Evolutionary conservation across 1,139 yeast species (phyloP).

Genomic region (Debaryomyces fabryi): DNA sequence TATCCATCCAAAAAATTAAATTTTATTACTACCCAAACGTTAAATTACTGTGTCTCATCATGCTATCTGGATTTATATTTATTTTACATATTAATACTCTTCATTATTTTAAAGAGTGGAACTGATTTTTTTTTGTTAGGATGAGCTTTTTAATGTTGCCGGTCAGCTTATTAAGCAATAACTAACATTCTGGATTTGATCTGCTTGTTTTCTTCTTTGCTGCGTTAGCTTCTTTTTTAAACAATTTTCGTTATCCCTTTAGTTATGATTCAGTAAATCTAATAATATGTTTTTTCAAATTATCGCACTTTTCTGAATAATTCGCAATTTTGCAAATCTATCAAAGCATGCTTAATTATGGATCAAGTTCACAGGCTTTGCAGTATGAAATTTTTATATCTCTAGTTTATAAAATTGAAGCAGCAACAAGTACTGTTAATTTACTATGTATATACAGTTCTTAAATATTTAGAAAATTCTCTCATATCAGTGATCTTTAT

Average conservation of each 20-base stretch:
- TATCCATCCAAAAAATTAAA: not conserved
- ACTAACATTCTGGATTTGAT: not conserved
- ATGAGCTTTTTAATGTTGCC: not conserved
- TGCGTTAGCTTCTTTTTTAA: not conserved
- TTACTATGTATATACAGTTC: too few species aligned
- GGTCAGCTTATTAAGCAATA: not conserved
- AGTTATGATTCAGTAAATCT: not conserved
- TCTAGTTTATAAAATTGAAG: too few species aligned
- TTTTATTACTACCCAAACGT: slow-evolving; percentile 6
- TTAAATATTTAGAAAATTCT: too few species aligned
- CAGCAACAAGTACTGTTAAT: too few species aligned
- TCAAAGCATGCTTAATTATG: too few species aligned
- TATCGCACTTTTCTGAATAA: not conserved
- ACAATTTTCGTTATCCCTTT: slow-evolving; percentile 1
- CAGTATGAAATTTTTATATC: too few species aligned
- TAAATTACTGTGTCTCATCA: not conserved
- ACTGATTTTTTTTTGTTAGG: not conserved
- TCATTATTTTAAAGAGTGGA: not conserved
- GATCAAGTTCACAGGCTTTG: too few species aligned
- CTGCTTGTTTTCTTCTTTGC: not conserved
- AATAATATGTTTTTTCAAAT: not conserved
- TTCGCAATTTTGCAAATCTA: not conserved
- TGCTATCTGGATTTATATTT: slow-evolving; percentile 1
- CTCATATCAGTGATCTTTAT: too few species aligned
- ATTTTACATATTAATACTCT: not conserved